These are phyloP conservation scores for Periconia sp. DNA, from an alignment of 2,329 filamentous ascomycete species.

Conservation along the genomic window DNA sequence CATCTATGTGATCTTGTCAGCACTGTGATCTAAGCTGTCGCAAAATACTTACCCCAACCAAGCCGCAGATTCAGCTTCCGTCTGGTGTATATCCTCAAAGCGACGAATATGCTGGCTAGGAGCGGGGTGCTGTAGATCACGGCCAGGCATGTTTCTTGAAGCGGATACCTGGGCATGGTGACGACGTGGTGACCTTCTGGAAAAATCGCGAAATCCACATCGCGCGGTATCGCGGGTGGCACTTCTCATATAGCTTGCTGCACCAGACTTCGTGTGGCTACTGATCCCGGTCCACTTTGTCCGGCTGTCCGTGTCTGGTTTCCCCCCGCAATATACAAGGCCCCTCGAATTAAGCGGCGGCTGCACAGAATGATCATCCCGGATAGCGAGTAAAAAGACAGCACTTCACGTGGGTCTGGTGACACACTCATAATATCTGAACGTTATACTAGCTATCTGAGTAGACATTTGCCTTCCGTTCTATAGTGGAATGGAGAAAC, in stretches of 20 bases:
- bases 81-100: constrained; percentile 44
- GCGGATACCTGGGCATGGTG: constrained; percentile 46
- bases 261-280: constrained; percentile 14
- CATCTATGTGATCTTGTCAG: constrained; percentile 37
- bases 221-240: constrained; percentile 32
- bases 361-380: constrained; percentile 18
- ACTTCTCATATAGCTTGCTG: constrained; percentile 33
- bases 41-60: constrained; percentile 39
- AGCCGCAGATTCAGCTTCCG: constrained; percentile 44
- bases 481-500: constrained; percentile 18
- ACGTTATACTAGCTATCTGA: constrained; percentile 10
- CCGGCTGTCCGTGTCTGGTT: constrained; percentile 14
- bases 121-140: constrained; percentile 43
- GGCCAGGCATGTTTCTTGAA: constrained; percentile 45
- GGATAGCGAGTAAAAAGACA: constrained; percentile 10
- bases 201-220: constrained; percentile 36
- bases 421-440: constrained; percentile 17
- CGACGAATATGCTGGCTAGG: constrained; percentile 42
- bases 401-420: constrained; percentile 17
- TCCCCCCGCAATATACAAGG: constrained; percentile 19
- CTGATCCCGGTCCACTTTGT: constrained; percentile 14
- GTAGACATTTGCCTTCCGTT: constrained; percentile 12
- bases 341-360: constrained; percentile 19
- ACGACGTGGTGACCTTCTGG: constrained; percentile 29
- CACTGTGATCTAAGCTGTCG: constrained; percentile 9